Base-by-base conservation (phyloP, 2,329 filamentous ascomycete species). In the Keithomyces neogunnii region DNA sequence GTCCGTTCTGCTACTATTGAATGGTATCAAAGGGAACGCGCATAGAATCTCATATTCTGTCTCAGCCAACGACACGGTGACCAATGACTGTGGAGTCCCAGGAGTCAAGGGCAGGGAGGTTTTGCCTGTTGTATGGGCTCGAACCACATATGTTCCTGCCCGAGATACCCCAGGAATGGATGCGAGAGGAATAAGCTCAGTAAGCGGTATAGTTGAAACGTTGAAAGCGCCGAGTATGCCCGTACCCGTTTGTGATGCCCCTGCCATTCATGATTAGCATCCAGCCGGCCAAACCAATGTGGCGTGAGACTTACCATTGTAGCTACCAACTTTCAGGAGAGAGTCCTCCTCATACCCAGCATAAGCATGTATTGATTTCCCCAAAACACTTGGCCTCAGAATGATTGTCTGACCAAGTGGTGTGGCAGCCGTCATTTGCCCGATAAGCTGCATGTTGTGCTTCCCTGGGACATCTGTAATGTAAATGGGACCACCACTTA, bases 401-500 rank as follows among this genome's bases (percentile, higher is more conserved):
- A 95, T 87, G 0, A 95, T 80, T 0, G 89, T 93, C 56, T 82
- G 84, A 0, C 84, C 88, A 29, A 80, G 73, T 0, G 82, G 74
- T 0, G 88, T 93, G 9, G 76, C 72, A 0, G 86, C 91, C 0
- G 87, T 90, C 77, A 97, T 91, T 64, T 95, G 85, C 31, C 76
- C 69, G 54, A 99, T 86, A 13, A 99, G 68, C 5, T 76, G 69
- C 32, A 90, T 62, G 61, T 96, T 78, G 65, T 97, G 89, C 53
- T 88, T 71, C 0, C 89, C 91, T 0, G 92, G 92, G 0, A 83
- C 79, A 66, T 99, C 93, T 0, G 92, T 97, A 64, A 99, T 91
- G 61, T 95, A 96, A 40, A 99, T 86, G 0, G 92, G 93, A 0
- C 93, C 93, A 7, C 93, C 93, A 46, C 86, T 91, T 8, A 99